Evolutionary conservation across 1,139 yeast genomes (phyloP).

Genomic region (Taphrina pruni): DNA sequence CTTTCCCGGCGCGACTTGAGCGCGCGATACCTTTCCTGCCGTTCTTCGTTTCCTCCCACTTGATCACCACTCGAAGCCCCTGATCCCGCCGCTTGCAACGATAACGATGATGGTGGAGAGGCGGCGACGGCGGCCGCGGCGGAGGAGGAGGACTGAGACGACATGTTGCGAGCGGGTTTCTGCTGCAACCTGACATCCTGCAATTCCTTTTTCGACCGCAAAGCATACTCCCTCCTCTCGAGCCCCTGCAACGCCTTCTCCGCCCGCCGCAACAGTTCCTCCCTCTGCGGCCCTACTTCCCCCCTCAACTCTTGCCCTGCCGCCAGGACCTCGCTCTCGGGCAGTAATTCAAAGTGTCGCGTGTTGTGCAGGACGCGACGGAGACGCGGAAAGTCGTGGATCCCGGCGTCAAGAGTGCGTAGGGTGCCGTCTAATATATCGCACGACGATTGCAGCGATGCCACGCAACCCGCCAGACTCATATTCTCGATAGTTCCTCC

Average conservation of each 20-base stretch:
- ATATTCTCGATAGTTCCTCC: not conserved
- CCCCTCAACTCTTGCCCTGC: constrained; percentile 36
- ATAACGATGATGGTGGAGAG: not conserved
- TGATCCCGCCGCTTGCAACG: not conserved
- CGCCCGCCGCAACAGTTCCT: constrained; percentile 39
- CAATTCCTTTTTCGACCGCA: constrained; percentile 36
- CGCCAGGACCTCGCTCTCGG: constrained; percentile 37
- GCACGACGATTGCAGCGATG: constrained; percentile 27
- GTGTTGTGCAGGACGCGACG: constrained; percentile 24
- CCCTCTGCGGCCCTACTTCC: constrained; percentile 40
- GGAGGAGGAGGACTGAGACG: not conserved
- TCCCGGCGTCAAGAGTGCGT: constrained; percentile 29
- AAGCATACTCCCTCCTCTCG: constrained; percentile 37
- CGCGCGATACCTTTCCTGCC: constrained; percentile 28
- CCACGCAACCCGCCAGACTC: constrained; percentile 35
- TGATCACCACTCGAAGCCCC: not conserved
- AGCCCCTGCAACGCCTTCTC: constrained; percentile 29
- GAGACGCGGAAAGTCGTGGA: constrained; percentile 43
- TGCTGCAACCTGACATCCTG: constrained; percentile 41
- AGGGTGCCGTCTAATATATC: constrained; percentile 22
- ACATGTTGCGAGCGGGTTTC: constrained; percentile 15
- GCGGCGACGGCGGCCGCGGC: not conserved
- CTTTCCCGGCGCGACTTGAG: constrained; percentile 38
- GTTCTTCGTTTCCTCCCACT: not conserved
- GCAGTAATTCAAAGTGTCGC: constrained; percentile 42